Conservation (phyloP, 352 stramenopile genomes). For the Globisporangium megalacanthum region DNA sequence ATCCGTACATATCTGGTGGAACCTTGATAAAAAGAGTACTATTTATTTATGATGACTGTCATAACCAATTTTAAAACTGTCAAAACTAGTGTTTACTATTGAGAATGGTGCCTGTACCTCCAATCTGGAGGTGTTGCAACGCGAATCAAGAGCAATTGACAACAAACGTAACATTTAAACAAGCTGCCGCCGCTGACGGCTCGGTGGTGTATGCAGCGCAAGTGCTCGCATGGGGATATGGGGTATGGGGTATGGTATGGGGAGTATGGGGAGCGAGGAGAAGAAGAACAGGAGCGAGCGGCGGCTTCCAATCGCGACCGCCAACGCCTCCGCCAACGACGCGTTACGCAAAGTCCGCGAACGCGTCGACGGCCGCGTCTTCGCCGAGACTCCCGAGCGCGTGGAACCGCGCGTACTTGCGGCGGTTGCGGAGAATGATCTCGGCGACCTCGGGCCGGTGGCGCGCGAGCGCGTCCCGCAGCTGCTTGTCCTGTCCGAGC, state of each 20-base stretch:
- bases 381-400: conserved; percentile 54
- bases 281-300: not conserved
- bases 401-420: conserved; percentile 69
- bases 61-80: no score
- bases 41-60: no score
- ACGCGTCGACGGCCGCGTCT: conserved; percentile 39
- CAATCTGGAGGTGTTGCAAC: no score
- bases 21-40: no score
- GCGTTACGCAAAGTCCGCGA: conserved; percentile 25
- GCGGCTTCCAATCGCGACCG: conserved; percentile 5
- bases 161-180: not conserved
- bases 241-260: no score
- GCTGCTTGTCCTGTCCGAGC: conserved; percentile 54
- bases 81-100: no score
- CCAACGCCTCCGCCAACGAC: not conserved
- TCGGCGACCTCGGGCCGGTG: conserved; percentile 67
- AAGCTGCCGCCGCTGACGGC: no score
- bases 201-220: conserved; percentile 6
- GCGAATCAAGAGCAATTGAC: no score
- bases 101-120: no score
- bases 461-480: conserved; percentile 49
- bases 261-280: conserved; percentile 1
- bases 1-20: no score
- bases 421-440: conserved; percentile 70
- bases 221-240: conserved; percentile 4